Conservation (phyloP, 345 rosid species). For the Dimocarpus longan region DNA sequence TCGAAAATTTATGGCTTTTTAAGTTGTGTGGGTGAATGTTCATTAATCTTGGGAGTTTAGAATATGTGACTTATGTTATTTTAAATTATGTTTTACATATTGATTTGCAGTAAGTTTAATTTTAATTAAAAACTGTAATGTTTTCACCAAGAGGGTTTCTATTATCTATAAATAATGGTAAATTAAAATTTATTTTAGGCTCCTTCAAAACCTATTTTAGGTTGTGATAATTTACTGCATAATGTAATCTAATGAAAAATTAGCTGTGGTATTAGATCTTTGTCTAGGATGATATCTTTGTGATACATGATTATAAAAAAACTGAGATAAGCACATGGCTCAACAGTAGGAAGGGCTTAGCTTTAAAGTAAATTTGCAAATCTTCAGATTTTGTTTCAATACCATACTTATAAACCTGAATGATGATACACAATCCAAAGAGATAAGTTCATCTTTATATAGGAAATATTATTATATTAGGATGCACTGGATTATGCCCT, state of each 20-base stretch:
- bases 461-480: not conserved
- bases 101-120: not conserved
- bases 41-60: not conserved
- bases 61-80: too few species aligned
- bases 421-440: not conserved
- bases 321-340: not conserved
- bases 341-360: not conserved
- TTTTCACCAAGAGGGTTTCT: not conserved
- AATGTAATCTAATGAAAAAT: not conserved
- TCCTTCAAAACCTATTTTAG: not conserved
- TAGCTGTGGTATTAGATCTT: not conserved
- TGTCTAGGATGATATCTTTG: not conserved
- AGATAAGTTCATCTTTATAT: not conserved
- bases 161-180: too few species aligned
- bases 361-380: not conserved
- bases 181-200: not conserved
- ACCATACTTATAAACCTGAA: not conserved
- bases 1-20: not conserved
- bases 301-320: not conserved
- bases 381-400: not conserved
- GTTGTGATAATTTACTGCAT: not conserved
- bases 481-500: not conserved
- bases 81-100: not conserved
- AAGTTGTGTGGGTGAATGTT: not conserved
- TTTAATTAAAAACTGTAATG: not conserved